phyloP scores from a whole-genome alignment of 345 rosid genomes.

The Moringa oleifera region DNA sequence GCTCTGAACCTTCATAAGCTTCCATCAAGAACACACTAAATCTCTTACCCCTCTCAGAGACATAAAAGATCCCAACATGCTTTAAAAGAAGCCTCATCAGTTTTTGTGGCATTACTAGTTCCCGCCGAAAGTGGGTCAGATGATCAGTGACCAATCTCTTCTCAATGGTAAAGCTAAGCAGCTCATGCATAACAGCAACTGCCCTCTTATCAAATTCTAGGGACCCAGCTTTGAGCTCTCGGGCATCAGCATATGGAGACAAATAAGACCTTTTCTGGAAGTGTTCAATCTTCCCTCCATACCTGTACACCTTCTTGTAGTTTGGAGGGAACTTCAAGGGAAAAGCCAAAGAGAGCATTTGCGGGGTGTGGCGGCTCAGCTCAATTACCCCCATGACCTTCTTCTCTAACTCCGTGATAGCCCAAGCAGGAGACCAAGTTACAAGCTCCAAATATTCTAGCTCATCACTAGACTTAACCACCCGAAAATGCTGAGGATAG shows the following conservation, averaged over 20 bases:
- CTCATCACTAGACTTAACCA: slow-evolving; percentile 41
- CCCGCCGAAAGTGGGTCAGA: slow-evolving; percentile 73
- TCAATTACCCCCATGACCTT: slow-evolving; percentile 36
- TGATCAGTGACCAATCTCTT: slow-evolving; percentile 89
- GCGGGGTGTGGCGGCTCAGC: slow-evolving; percentile 40
- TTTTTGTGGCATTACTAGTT: slow-evolving; percentile 87
- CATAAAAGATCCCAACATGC: slow-evolving; percentile 86
- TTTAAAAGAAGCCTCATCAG: slow-evolving; percentile 87
- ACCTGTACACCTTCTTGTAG: slow-evolving; percentile 68
- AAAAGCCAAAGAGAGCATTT: slow-evolving; percentile 66
- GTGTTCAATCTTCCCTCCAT: slow-evolving; percentile 73
- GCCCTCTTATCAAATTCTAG: slow-evolving; percentile 90
- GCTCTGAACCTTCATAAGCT: slow-evolving; percentile 63
- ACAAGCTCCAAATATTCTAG: slow-evolving; percentile 64
- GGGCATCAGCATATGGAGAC: slow-evolving; percentile 83
- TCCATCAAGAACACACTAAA: slow-evolving; percentile 80
- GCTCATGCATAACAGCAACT: slow-evolving; percentile 77
- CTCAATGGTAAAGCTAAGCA: slow-evolving; percentile 84
- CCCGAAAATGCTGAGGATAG: slow-evolving; percentile 61
- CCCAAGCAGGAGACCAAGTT: slow-evolving; percentile 79
- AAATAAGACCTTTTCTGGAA: slow-evolving; percentile 72
- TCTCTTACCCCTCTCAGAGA: slow-evolving; percentile 90
- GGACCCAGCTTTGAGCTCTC: slow-evolving; percentile 64
- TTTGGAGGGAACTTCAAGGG: slow-evolving; percentile 70
- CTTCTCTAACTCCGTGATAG: slow-evolving; percentile 80